Base-by-base conservation (phyloP, 73 alveolate species). In the Paramecium pentaurelia region DNA sequence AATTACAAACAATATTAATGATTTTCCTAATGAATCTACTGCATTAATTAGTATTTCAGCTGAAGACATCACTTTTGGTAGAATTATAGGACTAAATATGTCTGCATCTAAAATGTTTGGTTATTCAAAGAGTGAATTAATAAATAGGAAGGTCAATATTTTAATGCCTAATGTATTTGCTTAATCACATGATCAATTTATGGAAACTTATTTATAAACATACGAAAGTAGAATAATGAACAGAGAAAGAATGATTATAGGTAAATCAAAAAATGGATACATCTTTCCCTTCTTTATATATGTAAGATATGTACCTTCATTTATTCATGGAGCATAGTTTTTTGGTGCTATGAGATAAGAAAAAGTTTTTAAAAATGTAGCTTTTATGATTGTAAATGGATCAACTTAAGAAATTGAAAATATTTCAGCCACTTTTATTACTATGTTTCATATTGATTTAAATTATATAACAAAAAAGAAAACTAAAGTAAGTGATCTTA, bases 91-190 rank as follows among this genome's bases (percentile, higher is more conserved):
- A 10, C 32, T 89, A 12, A 89, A 89, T 71, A 71, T 71, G 91
- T 71, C 90, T 25, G 94, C 94, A 38, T 77, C 94, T 8, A 89
- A 71, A 54, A 71, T 71, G 73, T 89, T 70, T 71, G 94, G 94
- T 5, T 89, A 89, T 89, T 89, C 94, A 2, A 89, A 89, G 49
- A 60, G 89, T 71, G 94, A 89, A 47, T 59, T 89, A 37, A 71
- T 89, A 3, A 89, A 89, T 30, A 70, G 94, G 37, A 89, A 89
- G 51, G 86, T 89, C 7, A 89, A 89, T 49, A 45, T 71, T 22
- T 38, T 89, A 18, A 89, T 89, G 94, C 94, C 94, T 14, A 71
- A 89, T 34, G 84, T 89, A 16, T 89, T 71, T 89, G 94, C 94
- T 44, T 38, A 89, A 47, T 59, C 58, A 22, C 94, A 89, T 89